Percentiles rank a stretch among this genome's conserved stretches.
phyloP scores from a whole-genome alignment of 2,329 filamentous ascomycete species.

The Exserohilum turcica region DNA sequence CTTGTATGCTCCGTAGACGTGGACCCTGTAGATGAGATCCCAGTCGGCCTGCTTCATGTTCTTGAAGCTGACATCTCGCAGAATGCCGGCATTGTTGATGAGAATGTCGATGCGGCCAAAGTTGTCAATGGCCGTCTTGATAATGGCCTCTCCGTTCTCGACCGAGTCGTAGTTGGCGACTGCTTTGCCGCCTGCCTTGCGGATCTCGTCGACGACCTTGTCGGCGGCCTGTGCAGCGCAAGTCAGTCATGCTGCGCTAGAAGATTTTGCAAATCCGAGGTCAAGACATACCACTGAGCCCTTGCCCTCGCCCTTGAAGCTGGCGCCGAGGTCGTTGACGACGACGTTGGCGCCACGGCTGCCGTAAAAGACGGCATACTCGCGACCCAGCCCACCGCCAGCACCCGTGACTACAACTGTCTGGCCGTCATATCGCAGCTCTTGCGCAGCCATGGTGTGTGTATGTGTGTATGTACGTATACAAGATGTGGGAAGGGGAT shows the following conservation, averaged over 20 bases:
- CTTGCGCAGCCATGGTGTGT: constrained; percentile 47
- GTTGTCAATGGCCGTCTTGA: constrained; percentile 80
- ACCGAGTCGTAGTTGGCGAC: constrained; percentile 97
- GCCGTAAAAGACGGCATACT: constrained; percentile 87
- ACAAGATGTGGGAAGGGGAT: neutral
- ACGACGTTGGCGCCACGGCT: constrained; percentile 92
- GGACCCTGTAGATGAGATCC: constrained; percentile 92
- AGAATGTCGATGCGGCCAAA: constrained; percentile 91
- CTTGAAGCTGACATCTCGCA: constrained; percentile 95
- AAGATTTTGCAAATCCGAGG: neutral
- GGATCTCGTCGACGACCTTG: constrained; percentile 82
- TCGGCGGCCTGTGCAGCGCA: constrained; percentile 69
- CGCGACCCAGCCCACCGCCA: constrained; percentile 79
- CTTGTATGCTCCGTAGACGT: constrained; percentile 94
- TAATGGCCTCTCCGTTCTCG: constrained; percentile 91
- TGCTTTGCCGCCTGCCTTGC: constrained; percentile 87
- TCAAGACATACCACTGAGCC: constrained; percentile 73
- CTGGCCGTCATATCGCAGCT: constrained; percentile 82
- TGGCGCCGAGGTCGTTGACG: constrained; percentile 93
- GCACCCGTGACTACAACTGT: constrained; percentile 88
- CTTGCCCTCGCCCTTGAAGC: constrained; percentile 89
- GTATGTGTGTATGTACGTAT: constrained; percentile 15
- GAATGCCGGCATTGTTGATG: constrained; percentile 97
- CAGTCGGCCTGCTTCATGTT: constrained; percentile 98
- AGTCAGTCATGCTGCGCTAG: constrained; percentile 11